Conservation (phyloP, 768 basidiomycete species). For the Termitomyces sp. region DNA sequence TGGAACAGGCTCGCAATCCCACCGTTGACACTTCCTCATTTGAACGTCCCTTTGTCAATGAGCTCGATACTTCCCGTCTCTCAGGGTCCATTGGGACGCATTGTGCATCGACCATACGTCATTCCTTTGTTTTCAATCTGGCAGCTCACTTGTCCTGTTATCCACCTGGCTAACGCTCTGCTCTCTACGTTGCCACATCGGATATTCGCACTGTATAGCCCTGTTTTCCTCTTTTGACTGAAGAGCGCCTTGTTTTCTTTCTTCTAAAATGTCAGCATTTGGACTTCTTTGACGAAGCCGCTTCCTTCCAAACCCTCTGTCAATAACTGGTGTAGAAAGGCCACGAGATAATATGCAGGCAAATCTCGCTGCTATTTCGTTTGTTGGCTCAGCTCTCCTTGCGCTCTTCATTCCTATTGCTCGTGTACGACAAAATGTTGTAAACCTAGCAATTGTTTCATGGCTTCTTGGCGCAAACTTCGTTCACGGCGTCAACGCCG, state of each 20-base stretch:
- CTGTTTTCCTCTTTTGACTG: slow-evolving; percentile 1
- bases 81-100: not conserved
- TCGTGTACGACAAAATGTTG: slow-evolving; percentile 41
- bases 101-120: slow-evolving; percentile 1
- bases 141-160: slow-evolving; percentile 19
- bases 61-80: not conserved
- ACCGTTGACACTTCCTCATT: slow-evolving; percentile 18
- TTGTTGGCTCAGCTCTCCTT: slow-evolving; percentile 38
- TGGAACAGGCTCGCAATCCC: slow-evolving; percentile 2
- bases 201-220: not conserved
- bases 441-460: slow-evolving; percentile 39
- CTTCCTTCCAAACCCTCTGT: slow-evolving; percentile 10
- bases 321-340: not conserved
- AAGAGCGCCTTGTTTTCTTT: slow-evolving; percentile 22
- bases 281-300: slow-evolving; percentile 6
- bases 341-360: slow-evolving; percentile 23
- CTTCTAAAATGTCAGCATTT: slow-evolving; percentile 17
- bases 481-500: slow-evolving; percentile 48
- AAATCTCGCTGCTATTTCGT: slow-evolving; percentile 35
- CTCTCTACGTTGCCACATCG: slow-evolving; percentile 9
- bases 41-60: slow-evolving; percentile 20
- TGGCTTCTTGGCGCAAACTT: slow-evolving; percentile 50
- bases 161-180: slow-evolving; percentile 1
- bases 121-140: slow-evolving; percentile 23
- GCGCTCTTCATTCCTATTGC: slow-evolving; percentile 34